A percentile compares a stretch with the other conserved stretches of the same genome.
Evolutionary conservation across 441 rosid species (phyloP).

Genomic region (Viola pubescens): DNA sequence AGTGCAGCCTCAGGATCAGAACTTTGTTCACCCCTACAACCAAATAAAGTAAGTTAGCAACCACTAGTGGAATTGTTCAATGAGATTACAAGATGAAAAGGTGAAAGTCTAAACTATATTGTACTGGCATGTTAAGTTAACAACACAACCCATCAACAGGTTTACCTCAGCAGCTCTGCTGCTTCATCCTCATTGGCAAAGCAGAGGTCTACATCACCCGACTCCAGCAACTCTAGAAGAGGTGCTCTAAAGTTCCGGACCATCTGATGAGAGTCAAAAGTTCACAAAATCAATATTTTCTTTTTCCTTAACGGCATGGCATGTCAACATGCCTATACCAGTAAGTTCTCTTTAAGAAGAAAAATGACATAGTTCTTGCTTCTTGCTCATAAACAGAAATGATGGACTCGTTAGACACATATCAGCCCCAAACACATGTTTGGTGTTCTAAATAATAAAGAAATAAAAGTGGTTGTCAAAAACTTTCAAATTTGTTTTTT

Average conservation of each 20-base stretch:
- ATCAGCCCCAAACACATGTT: too few relatives aligned
- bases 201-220: slow-evolving; percentile 83
- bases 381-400: too few relatives aligned
- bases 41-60: slow-evolving; percentile 13
- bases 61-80: not conserved
- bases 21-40: slow-evolving; percentile 57
- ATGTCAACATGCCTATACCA: slow-evolving; percentile 11
- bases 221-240: slow-evolving; percentile 60
- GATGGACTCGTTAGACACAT: too few relatives aligned
- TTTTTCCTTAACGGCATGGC: not conserved
- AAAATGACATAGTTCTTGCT: too few relatives aligned
- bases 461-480: not conserved
- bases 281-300: slow-evolving; percentile 8
- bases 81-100: slow-evolving; percentile 7
- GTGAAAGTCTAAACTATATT: not conserved
- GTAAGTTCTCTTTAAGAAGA: too few relatives aligned
- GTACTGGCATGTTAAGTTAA: not conserved
- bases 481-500: too few relatives aligned
- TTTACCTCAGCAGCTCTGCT: slow-evolving; percentile 62
- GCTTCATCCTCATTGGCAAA: slow-evolving; percentile 99
- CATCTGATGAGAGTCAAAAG: slow-evolving; percentile 51
- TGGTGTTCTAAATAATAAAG: not conserved
- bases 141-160: not conserved
- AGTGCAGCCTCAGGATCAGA: slow-evolving; percentile 59
- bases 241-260: slow-evolving; percentile 61